Percentiles rank a stretch among this genome's conserved stretches.
Evolutionary conservation across 2,329 filamentous ascomycete species (phyloP).

Genomic region (Sporothrix brasiliensis): DNA sequence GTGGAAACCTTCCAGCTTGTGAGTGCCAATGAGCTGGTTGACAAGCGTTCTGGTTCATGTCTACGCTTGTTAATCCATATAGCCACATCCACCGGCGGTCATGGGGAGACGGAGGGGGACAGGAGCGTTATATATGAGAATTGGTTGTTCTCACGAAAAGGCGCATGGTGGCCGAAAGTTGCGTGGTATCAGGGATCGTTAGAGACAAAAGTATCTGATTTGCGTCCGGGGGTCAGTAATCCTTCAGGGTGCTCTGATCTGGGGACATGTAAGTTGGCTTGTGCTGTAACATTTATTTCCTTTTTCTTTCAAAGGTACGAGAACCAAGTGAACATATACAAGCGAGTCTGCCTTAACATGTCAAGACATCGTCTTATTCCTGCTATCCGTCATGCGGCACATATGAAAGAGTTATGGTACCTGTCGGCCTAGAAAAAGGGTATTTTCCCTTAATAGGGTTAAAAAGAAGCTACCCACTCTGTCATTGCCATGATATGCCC

Average conservation of each 20-base stretch:
- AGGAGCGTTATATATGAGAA: constrained; percentile 16
- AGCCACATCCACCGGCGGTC: neutral
- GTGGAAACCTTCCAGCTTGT: neutral
- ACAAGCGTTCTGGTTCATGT: neutral
- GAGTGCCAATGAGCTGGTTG: constrained; percentile 5
- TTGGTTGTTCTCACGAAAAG: constrained; percentile 19
- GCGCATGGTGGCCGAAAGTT: constrained; percentile 18
- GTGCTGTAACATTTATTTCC: neutral
- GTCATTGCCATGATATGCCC: neutral
- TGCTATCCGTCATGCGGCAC: neutral
- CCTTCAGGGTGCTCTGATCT: neutral
- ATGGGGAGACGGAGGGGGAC: neutral
- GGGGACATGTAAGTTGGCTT: neutral
- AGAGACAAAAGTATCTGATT: neutral
- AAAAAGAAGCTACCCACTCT: neutral
- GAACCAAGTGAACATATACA: neutral
- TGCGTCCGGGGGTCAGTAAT: neutral
- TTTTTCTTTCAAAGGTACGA: neutral
- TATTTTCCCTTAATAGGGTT: neutral
- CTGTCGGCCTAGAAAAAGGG: neutral
- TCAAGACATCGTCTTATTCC: neutral
- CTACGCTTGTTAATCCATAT: neutral
- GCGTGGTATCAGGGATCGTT: constrained; percentile 25
- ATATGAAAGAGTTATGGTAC: neutral
- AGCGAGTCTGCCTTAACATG: neutral